Evolutionary conservation across 192 early-diverging fungal genomes (phyloP), one percentile per base, ranked within the genome.

Genomic region (Rhizoclosmatium globosum): DNA sequence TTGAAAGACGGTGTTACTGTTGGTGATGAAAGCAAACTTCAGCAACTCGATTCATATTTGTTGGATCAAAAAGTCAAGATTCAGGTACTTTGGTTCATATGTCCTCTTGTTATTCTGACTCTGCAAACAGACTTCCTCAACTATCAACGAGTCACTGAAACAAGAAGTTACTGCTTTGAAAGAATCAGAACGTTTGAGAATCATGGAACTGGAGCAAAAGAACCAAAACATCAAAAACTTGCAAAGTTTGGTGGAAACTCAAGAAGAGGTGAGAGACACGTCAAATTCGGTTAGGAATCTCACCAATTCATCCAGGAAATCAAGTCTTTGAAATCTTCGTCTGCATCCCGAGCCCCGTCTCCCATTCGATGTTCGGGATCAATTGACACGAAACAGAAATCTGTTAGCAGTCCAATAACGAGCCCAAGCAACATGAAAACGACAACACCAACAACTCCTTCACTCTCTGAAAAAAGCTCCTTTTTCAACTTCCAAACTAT

Each of bases 1-100:
- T 46, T 76, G n/a, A 21, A 15, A 9, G 74, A 66, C 3, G 74
- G 74, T 4, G 48, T 76, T 66, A 11, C 60, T 17, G 74, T 67
- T 13, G 74, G 64, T 13, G 74, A 76, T 46, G 74, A 76, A 4
- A 45, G 60, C 43, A 45, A n/a, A 43, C 44, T 74, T 31, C n/a
- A 64, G 9, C 19, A 48, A 17, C 3, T 74, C 19, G n/a, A 62
- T 21, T 19, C 11, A 19, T 62, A 7, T 7, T 62, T 62, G 21
- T 7, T 62, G 60, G 60, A 62, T 62, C 60, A 62, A 39, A 62
- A 21, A 39, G 21, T 39, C 60, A 62, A 62, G 23, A 39, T 62
- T 23, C 6, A 19, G 60, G 60, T 62, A 23, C 60, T 9, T n/a
- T 56, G 53, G 9, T 9, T 9, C 11, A 56, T n/a, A 56, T 56